Percentiles rank a stretch among this genome's conserved stretches.
These are phyloP conservation scores for Xylariaceae sp. DNA, from an alignment of 2,329 filamentous ascomycete species.

Conservation along the genomic window DNA sequence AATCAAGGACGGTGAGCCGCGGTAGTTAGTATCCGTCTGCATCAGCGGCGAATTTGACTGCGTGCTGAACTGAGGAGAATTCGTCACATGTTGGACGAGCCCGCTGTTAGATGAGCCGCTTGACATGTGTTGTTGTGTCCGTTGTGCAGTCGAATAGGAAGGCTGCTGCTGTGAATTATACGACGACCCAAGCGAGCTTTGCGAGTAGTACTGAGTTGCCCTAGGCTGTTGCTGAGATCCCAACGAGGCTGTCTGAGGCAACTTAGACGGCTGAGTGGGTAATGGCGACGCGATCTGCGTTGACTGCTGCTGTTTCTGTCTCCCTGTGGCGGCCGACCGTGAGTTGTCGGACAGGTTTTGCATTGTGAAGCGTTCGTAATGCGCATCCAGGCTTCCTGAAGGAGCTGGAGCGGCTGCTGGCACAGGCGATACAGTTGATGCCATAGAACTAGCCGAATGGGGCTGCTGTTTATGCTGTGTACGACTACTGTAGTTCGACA, in stretches of 20 bases:
- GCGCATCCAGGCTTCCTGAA: constrained; percentile 29
- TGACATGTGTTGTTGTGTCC: constrained; percentile 29
- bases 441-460: constrained; percentile 22
- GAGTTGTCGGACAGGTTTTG: constrained; percentile 26
- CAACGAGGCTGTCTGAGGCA: constrained; percentile 26
- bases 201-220: constrained; percentile 29
- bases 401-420: constrained; percentile 17
- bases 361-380: constrained; percentile 30
- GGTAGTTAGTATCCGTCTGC: constrained; percentile 31
- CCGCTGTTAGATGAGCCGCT: constrained; percentile 29
- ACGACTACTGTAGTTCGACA: constrained; percentile 25
- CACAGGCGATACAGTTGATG: constrained; percentile 22
- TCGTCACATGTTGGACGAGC: constrained; percentile 32
- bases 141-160: constrained; percentile 28
- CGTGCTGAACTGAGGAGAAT: constrained; percentile 32
- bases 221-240: constrained; percentile 29
- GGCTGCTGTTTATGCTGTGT: constrained; percentile 26
- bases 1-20: constrained; percentile 31
- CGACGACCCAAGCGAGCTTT: constrained; percentile 26
- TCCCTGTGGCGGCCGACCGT: constrained; percentile 22
- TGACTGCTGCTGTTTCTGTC: constrained; percentile 28
- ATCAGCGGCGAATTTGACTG: constrained; percentile 33
- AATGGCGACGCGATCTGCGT: constrained; percentile 30
- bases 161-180: constrained; percentile 28
- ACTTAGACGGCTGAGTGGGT: constrained; percentile 27